A percentile compares a stretch with the other conserved stretches of the same genome.
These are phyloP conservation scores for Tulasnella sp. DNA, from an alignment of 768 basidiomycete species.

Conservation along the genomic window DNA sequence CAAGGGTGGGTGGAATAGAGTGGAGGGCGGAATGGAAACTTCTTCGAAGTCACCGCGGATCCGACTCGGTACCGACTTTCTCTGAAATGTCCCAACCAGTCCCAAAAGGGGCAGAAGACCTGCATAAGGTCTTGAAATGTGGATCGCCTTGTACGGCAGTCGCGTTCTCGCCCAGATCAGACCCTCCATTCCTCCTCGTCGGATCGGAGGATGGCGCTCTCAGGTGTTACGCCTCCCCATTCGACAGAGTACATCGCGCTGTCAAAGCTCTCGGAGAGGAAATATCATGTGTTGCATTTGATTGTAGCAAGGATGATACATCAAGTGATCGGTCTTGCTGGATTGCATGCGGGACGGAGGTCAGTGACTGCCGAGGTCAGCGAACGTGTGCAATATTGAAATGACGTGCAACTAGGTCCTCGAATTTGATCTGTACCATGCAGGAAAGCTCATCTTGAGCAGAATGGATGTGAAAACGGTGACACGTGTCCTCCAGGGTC, in stretches of 20 bases:
- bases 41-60: not conserved
- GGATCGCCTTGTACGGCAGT: conserved; percentile 5
- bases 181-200: not conserved
- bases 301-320: conserved; percentile 33
- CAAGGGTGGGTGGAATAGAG: not conserved
- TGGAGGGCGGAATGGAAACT: not conserved
- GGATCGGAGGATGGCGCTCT: conserved; percentile 55
- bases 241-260: conserved; percentile 52
- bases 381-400: not conserved
- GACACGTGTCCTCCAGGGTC: conserved; percentile 35
- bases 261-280: conserved; percentile 46
- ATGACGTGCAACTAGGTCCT: conserved; percentile 22
- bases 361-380: conserved; percentile 26
- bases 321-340: conserved; percentile 38
- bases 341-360: conserved; percentile 55
- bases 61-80: not conserved
- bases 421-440: conserved; percentile 37
- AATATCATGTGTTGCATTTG: conserved; percentile 51
- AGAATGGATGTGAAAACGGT: conserved; percentile 38
- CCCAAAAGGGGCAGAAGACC: not conserved
- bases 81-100: no score
- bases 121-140: not conserved
- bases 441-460: conserved; percentile 43
- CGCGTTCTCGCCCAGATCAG: not conserved
- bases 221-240: conserved; percentile 51